Evolutionary conservation across 371 early-diverging fungal species (phyloP), one percentile per base, ranked within the genome.

Genomic region (Apophysomyces variabilis): DNA sequence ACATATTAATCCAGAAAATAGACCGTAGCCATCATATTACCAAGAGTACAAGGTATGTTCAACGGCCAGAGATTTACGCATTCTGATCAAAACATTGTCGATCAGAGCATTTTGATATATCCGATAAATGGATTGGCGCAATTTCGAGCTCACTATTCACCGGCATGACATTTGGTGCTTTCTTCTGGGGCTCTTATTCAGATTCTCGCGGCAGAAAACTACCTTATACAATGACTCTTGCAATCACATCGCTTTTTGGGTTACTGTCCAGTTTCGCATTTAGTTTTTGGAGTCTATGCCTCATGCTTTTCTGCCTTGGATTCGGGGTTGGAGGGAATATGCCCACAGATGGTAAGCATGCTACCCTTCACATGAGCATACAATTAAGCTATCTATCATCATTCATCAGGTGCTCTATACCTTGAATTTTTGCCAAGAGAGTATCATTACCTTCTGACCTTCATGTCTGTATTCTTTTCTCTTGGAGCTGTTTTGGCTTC

Each of bases 251-350:
- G 0, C 57, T 88, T 12, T 93, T 92, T 80, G 94, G 92, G 0
- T 68, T 88, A 38, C 65, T 88, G 5, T 84, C 94, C 4, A 88
- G 92, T 50, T 80, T 90, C 37, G 79, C 91, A 7, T 87, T 87
- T 43, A 82, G 78, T 32, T 93, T 93, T 67, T 62, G 78, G 57
- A 71, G 83, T 38, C 74, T 93, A 16, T 93, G 91, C 65, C 35
- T 87, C 11, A 74, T 86, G 37, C 70, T 93, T 3, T 86, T 91
- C 56, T 85, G 83, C 5, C 77, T 93, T 61, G 94, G 93, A 4
- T 88, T 92, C 72, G 94, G 94, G 13, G 92, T 95, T 38, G 95
- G 95, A 57, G 95, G 95, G 36, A 95, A 93, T 67, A 89, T 93
- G 87, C 94, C 95, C n/a, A 93, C 93, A 21, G 92, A 93, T 78